Evolutionary conservation across 495 filamentous ascomycete species (phyloP).

Genomic region (Xylaria castorea): DNA sequence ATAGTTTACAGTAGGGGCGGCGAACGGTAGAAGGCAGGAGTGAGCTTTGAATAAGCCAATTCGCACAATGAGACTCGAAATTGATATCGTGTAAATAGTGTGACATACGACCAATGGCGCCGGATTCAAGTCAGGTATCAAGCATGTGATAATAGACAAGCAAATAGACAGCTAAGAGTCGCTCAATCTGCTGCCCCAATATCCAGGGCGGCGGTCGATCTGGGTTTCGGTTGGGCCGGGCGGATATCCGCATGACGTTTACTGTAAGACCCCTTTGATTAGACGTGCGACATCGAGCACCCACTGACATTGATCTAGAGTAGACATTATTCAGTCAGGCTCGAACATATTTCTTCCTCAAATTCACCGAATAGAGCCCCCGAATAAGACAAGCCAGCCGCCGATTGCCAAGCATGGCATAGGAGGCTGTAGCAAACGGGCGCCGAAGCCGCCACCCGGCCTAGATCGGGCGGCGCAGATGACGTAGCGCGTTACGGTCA

Average conservation of each 20-base stretch:
- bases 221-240: constrained; percentile 13
- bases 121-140: background rate
- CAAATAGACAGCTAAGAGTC: background rate
- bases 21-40: background rate
- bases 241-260: constrained; percentile 28
- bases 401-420: constrained; percentile 8
- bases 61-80: background rate
- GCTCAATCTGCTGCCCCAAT: background rate
- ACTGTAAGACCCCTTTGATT: constrained; percentile 6
- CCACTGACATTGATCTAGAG: background rate
- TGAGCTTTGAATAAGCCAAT: background rate
- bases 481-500: constrained; percentile 14
- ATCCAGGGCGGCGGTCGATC: constrained; percentile 8
- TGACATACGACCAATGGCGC: background rate
- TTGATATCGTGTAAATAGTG: background rate
- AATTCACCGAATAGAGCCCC: background rate
- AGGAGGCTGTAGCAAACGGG: constrained; percentile 22
- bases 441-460: constrained; percentile 2
- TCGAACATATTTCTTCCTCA: background rate
- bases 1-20: background rate
- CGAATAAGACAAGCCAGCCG: background rate
- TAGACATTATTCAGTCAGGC: background rate
- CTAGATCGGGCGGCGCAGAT: constrained; percentile 15
- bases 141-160: constrained; percentile 1
- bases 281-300: constrained; percentile 10